Percentiles rank a stretch among this genome's conserved stretches.
Evolutionary conservation across 176 grass and related monocot genomes (phyloP).

Genomic region (Calamus simplicifolius): DNA sequence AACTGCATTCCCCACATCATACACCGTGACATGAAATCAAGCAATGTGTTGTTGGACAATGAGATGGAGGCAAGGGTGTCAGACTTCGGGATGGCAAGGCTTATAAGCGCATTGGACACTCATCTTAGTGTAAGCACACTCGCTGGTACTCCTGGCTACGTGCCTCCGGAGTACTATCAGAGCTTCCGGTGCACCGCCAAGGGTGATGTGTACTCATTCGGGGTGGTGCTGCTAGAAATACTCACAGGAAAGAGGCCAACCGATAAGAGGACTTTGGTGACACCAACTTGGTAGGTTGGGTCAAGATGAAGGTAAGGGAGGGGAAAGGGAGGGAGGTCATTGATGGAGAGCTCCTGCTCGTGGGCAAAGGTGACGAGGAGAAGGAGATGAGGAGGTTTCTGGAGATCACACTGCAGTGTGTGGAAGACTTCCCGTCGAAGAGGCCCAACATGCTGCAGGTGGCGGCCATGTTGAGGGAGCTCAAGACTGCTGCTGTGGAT

Average conservation of each 20-base stretch:
- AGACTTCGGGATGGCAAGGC: conserved; percentile 90
- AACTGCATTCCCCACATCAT: conserved; percentile 99
- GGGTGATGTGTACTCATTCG: conserved; percentile 95
- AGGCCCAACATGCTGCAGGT: conserved; percentile 82
- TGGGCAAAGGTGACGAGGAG: conserved; percentile 8
- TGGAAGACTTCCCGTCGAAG: conserved; percentile 89
- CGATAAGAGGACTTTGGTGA: conserved; percentile 95
- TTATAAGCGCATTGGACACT: conserved; percentile 80
- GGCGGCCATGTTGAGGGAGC: conserved; percentile 65
- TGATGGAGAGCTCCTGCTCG: conserved; percentile 41
- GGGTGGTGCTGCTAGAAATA: conserved; percentile 79
- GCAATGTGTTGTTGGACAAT: conserved; percentile 78
- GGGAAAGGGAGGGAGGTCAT: conserved; percentile 62
- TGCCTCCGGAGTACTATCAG: conserved; percentile 98
- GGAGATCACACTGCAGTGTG: conserved; percentile 75
- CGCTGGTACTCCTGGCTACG: conserved; percentile 83
- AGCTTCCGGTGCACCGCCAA: conserved; percentile 91
- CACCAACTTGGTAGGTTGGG: conserved; percentile 87
- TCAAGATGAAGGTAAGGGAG: conserved; percentile 81
- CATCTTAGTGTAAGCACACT: conserved; percentile 96
- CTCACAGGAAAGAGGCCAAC: conserved; percentile 70
- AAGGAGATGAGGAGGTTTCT: conserved; percentile 70
- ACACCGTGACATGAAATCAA: conserved; percentile 99
- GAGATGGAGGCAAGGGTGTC: conserved; percentile 72
- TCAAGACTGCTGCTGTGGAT: conserved; percentile 14